phyloP scores from a whole-genome alignment of 108 stramenopile genomes.

The Asterionellopsis glacialis region DNA sequence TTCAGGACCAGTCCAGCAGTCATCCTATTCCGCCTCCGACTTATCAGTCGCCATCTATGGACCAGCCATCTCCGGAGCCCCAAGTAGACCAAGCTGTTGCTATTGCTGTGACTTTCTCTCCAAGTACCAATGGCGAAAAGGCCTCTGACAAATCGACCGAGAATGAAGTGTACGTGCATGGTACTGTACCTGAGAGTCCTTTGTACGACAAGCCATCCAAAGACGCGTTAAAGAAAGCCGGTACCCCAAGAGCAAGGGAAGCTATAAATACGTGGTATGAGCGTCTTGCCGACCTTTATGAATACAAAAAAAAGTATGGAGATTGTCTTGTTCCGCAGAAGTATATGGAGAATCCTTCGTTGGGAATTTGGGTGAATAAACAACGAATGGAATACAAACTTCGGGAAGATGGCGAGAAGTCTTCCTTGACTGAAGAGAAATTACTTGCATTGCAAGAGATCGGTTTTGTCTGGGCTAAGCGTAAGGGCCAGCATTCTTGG shows the following conservation, averaged over 20 bases:
- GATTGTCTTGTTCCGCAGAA: conserved; percentile 65
- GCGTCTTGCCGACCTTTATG: conserved; percentile 30
- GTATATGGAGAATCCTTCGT: conserved; percentile 25
- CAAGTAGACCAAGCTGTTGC: no score
- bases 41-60: no score
- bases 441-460: not conserved
- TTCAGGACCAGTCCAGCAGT: no score
- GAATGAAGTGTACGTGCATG: no score
- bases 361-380: conserved; percentile 41
- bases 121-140: no score
- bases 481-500: conserved; percentile 6
- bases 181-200: no score
- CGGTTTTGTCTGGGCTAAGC: conserved; percentile 1
- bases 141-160: no score
- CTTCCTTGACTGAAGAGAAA: conserved; percentile 24
- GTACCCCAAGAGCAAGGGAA: not conserved
- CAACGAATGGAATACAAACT: conserved; percentile 44
- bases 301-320: conserved; percentile 29
- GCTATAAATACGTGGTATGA: conserved; percentile 42
- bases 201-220: no score
- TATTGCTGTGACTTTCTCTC: no score
- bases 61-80: no score
- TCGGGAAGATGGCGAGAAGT: conserved; percentile 30
- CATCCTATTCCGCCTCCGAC: no score
- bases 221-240: no score